These are phyloP conservation scores for Fabrea salina DNA, from an alignment of 169 alveolate species.

Conservation along the genomic window DNA sequence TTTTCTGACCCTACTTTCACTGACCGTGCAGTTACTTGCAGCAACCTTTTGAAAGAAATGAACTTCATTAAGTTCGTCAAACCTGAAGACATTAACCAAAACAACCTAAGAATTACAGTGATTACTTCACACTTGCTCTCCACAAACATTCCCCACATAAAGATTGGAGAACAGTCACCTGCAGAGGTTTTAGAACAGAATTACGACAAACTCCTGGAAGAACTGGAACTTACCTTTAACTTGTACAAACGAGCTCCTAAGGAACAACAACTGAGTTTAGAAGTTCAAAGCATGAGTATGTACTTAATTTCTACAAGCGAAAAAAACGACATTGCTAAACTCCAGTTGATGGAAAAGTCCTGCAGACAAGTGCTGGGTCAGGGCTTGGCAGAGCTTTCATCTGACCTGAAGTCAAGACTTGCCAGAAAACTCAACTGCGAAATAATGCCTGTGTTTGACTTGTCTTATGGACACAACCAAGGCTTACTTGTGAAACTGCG, in stretches of 20 bases:
- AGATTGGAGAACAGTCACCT: not conserved
- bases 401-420: not conserved
- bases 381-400: not conserved
- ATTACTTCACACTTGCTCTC: not conserved
- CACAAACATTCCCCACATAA: not conserved
- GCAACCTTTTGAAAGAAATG: not conserved
- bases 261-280: slow-evolving; percentile 19
- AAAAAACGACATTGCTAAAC: not conserved
- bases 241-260: not conserved
- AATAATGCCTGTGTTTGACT: not conserved
- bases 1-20: not conserved
- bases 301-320: not conserved
- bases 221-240: not conserved
- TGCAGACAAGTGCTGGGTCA: slow-evolving; percentile 11
- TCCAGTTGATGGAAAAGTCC: slow-evolving; percentile 1
- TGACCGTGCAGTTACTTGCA: slow-evolving; percentile 23
- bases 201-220: not conserved
- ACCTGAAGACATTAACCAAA: not conserved
- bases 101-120: not conserved
- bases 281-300: not conserved
- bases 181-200: not conserved
- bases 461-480: not conserved
- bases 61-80: not conserved
- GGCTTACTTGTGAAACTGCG: not conserved
- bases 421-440: not conserved